Evolutionary conservation across 176 grass and related monocot species (phyloP).

Genomic region (Melocanna baccifera): DNA sequence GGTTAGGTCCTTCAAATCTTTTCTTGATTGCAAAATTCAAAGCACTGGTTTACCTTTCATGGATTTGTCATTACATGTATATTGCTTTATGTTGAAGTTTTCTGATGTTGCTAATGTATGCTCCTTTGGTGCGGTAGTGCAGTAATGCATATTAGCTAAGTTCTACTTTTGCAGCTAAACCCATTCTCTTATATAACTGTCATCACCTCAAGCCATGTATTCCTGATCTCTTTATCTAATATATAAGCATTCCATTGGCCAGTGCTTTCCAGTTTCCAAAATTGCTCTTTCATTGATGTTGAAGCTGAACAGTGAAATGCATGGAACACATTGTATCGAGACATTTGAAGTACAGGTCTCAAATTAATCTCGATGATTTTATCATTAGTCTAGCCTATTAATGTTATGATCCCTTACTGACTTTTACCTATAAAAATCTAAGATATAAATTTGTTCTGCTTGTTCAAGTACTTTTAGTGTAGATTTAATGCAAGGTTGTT

Average conservation of each 20-base stretch:
- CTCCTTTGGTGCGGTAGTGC: background rate
- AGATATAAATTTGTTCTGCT: background rate
- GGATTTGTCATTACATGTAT: background rate
- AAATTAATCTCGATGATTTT: background rate
- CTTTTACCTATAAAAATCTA: conserved; percentile 4
- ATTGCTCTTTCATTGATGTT: background rate
- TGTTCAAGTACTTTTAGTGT: background rate
- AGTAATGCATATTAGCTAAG: background rate
- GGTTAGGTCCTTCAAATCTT: conserved; percentile 37
- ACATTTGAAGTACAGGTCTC: background rate
- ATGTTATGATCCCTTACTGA: background rate
- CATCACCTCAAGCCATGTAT: background rate
- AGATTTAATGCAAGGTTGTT: conserved; percentile 24
- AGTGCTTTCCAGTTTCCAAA: background rate
- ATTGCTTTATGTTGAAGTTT: background rate
- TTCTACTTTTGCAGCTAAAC: background rate
- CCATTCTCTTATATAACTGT: background rate
- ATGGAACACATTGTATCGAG: background rate
- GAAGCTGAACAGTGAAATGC: background rate
- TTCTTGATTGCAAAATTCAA: conserved; percentile 10
- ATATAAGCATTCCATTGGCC: background rate
- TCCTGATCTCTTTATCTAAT: background rate
- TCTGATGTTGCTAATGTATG: background rate
- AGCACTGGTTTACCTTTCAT: background rate
- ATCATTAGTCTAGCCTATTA: background rate